These are phyloP conservation scores for Galerina marginata DNA, from an alignment of 768 basidiomycete species.

Conservation along the genomic window DNA sequence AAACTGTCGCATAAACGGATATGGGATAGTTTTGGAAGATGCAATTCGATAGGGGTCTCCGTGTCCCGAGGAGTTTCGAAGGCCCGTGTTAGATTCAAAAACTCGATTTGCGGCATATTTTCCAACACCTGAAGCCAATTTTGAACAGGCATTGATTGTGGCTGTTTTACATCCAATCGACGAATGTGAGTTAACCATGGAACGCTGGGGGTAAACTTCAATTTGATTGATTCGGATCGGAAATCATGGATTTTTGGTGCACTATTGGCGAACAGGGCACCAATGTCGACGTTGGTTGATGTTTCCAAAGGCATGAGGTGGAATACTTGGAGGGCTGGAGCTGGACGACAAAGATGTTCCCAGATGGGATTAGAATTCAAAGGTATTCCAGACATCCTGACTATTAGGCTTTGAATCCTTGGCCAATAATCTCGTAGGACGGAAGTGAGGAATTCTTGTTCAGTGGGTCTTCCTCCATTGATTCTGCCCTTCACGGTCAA, in stretches of 20 bases:
- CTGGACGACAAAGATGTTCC: constrained; percentile 1
- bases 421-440: not conserved
- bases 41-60: not conserved
- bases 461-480: not conserved
- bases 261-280: constrained; percentile 1
- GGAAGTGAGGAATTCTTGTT: not conserved
- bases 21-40: not conserved
- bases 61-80: not conserved
- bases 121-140: not conserved
- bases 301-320: not conserved
- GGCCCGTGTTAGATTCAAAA: not conserved
- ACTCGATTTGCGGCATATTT: not conserved
- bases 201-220: not conserved
- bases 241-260: not conserved
- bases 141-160: not conserved
- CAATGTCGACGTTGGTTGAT: not conserved
- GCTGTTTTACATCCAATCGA: constrained; percentile 1
- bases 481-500: constrained; percentile 1
- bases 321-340: not conserved
- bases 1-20: not conserved
- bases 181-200: constrained; percentile 3
- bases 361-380: not conserved
- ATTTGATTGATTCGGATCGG: not conserved
- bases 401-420: not conserved
- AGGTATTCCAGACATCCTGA: not conserved